A percentile compares a stretch with the other conserved stretches of the same genome.
phyloP scores from a whole-genome alignment of 2,329 filamentous ascomycete genomes.

The Ophiocordyceps camponoti-leonardi region DNA sequence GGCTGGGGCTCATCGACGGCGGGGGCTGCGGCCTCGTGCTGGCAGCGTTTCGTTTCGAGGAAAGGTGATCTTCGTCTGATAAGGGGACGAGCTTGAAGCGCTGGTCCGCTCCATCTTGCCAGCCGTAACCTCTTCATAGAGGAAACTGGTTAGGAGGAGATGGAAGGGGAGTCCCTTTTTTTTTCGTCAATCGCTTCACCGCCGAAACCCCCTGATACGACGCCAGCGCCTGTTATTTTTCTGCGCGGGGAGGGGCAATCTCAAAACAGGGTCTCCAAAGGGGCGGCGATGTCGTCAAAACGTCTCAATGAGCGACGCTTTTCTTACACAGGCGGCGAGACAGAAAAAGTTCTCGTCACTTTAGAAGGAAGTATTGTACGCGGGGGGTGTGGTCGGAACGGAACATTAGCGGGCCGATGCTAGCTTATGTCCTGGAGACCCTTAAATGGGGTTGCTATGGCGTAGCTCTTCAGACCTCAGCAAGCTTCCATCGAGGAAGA shows the following conservation, averaged over 20 bases:
- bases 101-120: conserved; percentile 22
- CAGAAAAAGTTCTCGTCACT: too few relatives aligned
- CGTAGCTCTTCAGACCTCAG: too few relatives aligned
- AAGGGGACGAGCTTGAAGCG: conserved; percentile 18
- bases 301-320: not conserved
- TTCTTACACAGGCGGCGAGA: too few relatives aligned
- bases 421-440: too few relatives aligned
- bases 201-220: not conserved
- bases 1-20: not conserved
- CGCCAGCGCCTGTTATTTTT: not conserved
- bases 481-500: not conserved
- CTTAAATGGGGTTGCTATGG: too few relatives aligned
- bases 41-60: conserved; percentile 9
- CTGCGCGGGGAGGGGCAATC: not conserved
- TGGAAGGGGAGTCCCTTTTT: not conserved
- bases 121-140: conserved; percentile 25
- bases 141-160: not conserved
- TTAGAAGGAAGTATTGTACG: too few relatives aligned
- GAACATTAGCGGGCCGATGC: too few relatives aligned
- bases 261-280: not conserved
- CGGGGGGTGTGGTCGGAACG: too few relatives aligned
- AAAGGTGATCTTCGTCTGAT: conserved; percentile 9
- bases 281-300: not conserved
- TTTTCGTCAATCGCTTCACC: not conserved
- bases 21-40: conserved; percentile 13